Evolutionary conservation across 2,329 filamentous ascomycete species (phyloP).

Genomic region (Fusarium tupiense): DNA sequence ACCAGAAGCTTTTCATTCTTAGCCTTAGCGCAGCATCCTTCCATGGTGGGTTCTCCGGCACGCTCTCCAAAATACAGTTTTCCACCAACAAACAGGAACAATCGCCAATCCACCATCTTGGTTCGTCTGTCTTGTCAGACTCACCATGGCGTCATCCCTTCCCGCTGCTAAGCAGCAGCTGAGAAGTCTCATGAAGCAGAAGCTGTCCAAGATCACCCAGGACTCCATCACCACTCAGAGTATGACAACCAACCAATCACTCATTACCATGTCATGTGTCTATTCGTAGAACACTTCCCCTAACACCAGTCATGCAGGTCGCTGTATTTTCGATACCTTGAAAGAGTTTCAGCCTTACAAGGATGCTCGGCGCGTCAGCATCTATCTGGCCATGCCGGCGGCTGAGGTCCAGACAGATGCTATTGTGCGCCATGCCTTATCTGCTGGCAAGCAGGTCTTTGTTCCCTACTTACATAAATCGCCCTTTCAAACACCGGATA

Average conservation of each 20-base stretch:
- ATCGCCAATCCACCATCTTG: constrained; percentile 11
- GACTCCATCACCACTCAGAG: constrained; percentile 76
- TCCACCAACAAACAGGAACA: constrained; percentile 17
- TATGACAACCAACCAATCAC: constrained; percentile 54
- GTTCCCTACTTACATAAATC: constrained; percentile 86
- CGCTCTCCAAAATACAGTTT: constrained; percentile 9
- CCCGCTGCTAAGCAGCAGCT: constrained; percentile 80
- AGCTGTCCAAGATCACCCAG: constrained; percentile 68
- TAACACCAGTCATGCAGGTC: constrained; percentile 60
- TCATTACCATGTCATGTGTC: constrained; percentile 1
- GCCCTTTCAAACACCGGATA: constrained; percentile 55
- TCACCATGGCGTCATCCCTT: constrained; percentile 63
- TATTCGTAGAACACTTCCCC: constrained; percentile 13
- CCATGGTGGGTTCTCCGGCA: constrained; percentile 10
- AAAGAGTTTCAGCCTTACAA: constrained; percentile 77
- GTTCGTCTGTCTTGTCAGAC: constrained; percentile 16
- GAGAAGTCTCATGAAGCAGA: constrained; percentile 73
- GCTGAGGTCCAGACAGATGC: constrained; percentile 86
- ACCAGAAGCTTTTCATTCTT: constrained; percentile 13
- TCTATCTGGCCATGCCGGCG: constrained; percentile 93
- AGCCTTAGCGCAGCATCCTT: constrained; percentile 28
- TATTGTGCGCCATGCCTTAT: constrained; percentile 84
- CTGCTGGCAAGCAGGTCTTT: constrained; percentile 83
- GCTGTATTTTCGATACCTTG: constrained; percentile 70
- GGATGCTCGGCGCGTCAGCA: constrained; percentile 77